These are phyloP conservation scores for Termitomyces sp. DNA, from an alignment of 768 basidiomycete genomes.

Conservation along the genomic window DNA sequence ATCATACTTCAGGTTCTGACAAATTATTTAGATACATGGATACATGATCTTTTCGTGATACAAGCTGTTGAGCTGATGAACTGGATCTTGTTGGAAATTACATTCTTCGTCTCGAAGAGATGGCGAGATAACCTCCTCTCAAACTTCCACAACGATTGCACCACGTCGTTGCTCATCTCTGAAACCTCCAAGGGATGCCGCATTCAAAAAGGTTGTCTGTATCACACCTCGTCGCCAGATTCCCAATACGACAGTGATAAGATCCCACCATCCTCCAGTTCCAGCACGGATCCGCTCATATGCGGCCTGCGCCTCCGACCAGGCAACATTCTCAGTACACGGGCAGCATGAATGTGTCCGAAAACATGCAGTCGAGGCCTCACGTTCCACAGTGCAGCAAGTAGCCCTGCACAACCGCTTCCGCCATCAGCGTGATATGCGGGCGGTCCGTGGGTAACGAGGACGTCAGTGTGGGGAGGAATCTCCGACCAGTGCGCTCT, in stretches of 20 bases:
- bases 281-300: conserved; percentile 25
- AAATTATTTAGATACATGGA: no score
- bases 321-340: conserved; percentile 27
- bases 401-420: conserved; percentile 29
- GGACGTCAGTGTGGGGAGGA: conserved; percentile 30
- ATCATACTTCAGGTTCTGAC: no score
- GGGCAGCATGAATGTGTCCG: conserved; percentile 37
- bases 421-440: conserved; percentile 25
- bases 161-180: conserved; percentile 19
- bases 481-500: conserved; percentile 24
- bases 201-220: conserved; percentile 27
- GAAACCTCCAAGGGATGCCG: conserved; percentile 22
- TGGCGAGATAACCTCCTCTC: neutral
- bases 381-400: conserved; percentile 27
- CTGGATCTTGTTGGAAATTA: no score
- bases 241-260: conserved; percentile 12
- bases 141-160: conserved; percentile 25
- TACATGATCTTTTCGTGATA: no score
- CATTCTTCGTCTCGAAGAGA: no score
- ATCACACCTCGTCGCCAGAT: conserved; percentile 9
- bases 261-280: conserved; percentile 9
- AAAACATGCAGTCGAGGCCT: conserved; percentile 35
- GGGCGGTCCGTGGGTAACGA: conserved; percentile 42
- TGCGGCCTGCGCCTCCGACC: conserved; percentile 25
- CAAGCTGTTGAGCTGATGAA: no score